phyloP scores from a whole-genome alignment of 2,329 filamentous ascomycete genomes.

The Alternaria viburni region DNA sequence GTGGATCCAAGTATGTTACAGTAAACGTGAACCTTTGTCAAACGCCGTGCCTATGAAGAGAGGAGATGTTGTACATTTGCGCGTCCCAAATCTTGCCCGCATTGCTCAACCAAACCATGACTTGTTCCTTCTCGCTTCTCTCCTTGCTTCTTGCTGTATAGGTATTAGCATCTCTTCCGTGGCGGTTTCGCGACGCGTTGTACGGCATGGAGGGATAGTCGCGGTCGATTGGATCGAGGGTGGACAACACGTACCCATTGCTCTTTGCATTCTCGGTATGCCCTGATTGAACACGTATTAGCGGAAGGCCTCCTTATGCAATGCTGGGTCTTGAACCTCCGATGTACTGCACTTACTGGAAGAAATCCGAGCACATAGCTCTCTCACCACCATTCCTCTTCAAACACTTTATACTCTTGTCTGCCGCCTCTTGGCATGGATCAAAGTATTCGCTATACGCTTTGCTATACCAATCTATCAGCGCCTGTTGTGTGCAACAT shows the following conservation, averaged over 20 bases:
- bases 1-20: background rate
- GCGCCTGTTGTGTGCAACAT: background rate
- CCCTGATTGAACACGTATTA: slow-evolving; percentile 60
- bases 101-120: slow-evolving; percentile 25
- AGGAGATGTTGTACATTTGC: slow-evolving; percentile 15
- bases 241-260: slow-evolving; percentile 72
- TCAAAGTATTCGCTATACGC: slow-evolving; percentile 88
- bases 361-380: slow-evolving; percentile 92
- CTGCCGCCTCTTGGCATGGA: slow-evolving; percentile 91
- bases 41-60: slow-evolving; percentile 22
- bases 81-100: background rate
- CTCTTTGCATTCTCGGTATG: slow-evolving; percentile 94
- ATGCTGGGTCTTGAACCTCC: background rate
- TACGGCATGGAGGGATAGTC: background rate
- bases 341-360: slow-evolving; percentile 68
- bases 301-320: background rate
- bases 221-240: background rate
- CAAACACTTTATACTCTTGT: slow-evolving; percentile 84
- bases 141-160: slow-evolving; percentile 27
- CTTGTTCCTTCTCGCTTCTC: slow-evolving; percentile 29
- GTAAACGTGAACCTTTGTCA: background rate
- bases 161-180: slow-evolving; percentile 3
- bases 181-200: background rate
- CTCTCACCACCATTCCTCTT: slow-evolving; percentile 86
- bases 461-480: slow-evolving; percentile 67